A percentile compares a stretch with the other conserved stretches of the same genome.
phyloP scores from a whole-genome alignment of 208 protist species.

The Trichomonas gallinae region DNA sequence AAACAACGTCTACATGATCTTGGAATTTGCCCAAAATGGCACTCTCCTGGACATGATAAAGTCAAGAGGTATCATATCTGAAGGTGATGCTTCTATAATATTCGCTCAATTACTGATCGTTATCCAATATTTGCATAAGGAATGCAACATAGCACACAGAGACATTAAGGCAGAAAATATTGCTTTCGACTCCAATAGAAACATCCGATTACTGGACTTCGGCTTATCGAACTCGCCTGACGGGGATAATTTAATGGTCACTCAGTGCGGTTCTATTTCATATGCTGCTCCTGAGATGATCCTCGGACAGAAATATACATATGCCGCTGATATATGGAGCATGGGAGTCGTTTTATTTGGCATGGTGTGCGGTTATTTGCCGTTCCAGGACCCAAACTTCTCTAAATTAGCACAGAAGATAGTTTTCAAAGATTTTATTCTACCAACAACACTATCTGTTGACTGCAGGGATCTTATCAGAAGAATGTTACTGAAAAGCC shows the following conservation, averaged over 20 bases:
- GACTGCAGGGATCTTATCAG: not conserved
- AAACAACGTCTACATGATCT: not conserved
- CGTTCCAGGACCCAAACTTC: not conserved
- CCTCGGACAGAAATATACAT: not conserved
- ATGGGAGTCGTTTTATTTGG: constrained; percentile 15
- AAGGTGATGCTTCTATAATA: constrained; percentile 5
- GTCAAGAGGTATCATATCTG: not conserved
- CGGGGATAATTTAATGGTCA: not conserved
- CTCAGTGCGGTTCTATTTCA: not conserved
- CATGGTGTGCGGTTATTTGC: not conserved
- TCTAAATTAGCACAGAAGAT: not conserved
- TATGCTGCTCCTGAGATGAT: constrained; percentile 18
- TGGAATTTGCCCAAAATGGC: constrained; percentile 20
- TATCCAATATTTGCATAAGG: constrained; percentile 19
- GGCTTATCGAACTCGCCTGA: not conserved
- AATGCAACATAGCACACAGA: constrained; percentile 7
- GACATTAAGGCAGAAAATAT: constrained; percentile 33
- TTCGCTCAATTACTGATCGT: constrained; percentile 16
- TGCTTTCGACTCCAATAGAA: not conserved
- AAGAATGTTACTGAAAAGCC: not conserved
- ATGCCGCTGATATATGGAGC: constrained; percentile 17
- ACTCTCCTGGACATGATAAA: constrained; percentile 9
- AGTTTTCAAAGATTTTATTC: not conserved
- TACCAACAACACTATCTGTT: not conserved
- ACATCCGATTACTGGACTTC: not conserved